Evolutionary conservation across 2,329 filamentous ascomycete genomes (phyloP).

Genomic region (Penicillium rolfsii): DNA sequence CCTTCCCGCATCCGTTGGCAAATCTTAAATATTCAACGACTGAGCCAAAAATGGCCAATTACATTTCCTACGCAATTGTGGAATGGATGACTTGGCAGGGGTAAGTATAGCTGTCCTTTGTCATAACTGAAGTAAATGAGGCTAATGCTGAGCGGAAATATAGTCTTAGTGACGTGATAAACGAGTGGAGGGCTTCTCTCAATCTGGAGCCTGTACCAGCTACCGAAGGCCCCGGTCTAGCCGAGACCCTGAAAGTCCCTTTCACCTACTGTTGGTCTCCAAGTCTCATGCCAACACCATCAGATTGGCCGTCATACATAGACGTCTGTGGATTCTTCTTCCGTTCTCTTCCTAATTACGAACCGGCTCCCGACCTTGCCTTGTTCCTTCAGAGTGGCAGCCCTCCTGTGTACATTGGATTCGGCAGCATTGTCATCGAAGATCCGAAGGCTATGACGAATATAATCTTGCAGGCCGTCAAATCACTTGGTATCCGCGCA

Average conservation of each 20-base stretch:
- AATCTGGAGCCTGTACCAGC: not conserved
- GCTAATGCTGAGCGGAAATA: not conserved
- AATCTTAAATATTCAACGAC: not conserved
- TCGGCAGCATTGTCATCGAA: slow-evolving; percentile 58
- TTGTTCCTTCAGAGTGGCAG: slow-evolving; percentile 51
- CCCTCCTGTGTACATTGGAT: slow-evolving; percentile 58
- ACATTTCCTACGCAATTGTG: not conserved
- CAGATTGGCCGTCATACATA: not conserved
- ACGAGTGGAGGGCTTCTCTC: not conserved
- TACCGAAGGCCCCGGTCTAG: not conserved
- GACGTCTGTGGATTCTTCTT: slow-evolving; percentile 47
- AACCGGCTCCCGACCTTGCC: slow-evolving; percentile 42
- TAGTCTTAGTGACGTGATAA: not conserved
- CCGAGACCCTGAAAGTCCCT: not conserved
- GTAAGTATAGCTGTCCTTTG: not conserved
- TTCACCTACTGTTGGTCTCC: not conserved
- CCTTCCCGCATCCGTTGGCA: not conserved
- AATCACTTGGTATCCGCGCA: slow-evolving; percentile 52
- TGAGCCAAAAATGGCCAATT: not conserved
- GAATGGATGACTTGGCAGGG: not conserved
- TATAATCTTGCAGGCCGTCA: slow-evolving; percentile 52
- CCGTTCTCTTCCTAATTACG: slow-evolving; percentile 33
- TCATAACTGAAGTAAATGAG: not conserved
- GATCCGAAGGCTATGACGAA: slow-evolving; percentile 49
- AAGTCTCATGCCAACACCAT: not conserved